Evolutionary conservation across 495 filamentous ascomycete genomes (phyloP).

Genomic region (Bryoglossum gracile): DNA sequence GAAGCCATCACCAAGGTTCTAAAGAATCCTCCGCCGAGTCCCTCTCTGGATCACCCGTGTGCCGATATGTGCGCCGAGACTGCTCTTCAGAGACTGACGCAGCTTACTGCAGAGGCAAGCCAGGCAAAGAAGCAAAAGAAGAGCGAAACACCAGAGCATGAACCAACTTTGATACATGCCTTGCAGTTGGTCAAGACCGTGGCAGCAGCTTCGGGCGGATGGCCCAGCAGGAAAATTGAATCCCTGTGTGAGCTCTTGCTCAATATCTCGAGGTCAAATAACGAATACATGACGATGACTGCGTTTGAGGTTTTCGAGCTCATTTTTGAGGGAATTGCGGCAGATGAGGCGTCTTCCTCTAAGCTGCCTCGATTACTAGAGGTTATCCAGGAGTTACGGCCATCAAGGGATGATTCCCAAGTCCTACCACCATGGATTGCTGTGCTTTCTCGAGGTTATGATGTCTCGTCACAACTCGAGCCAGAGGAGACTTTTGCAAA

Average conservation of each 20-base stretch:
- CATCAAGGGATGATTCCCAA: conserved; percentile 84
- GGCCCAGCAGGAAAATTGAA: conserved; percentile 97
- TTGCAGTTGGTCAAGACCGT: conserved; percentile 86
- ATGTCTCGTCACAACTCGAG: conserved; percentile 80
- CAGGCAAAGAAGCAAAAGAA: conserved; percentile 62
- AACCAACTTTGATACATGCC: conserved; percentile 81
- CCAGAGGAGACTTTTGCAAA: conserved; percentile 84
- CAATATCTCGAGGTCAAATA: conserved; percentile 76
- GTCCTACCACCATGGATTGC: conserved; percentile 94
- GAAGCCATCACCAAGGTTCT: conserved; percentile 81
- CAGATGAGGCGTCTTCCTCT: conserved; percentile 72
- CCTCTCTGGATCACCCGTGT: conserved; percentile 85
- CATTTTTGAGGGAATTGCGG: conserved; percentile 86
- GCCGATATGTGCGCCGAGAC: conserved; percentile 93
- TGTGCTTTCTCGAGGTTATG: conserved; percentile 86
- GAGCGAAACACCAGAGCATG: conserved; percentile 49
- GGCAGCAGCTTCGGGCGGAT: conserved; percentile 77
- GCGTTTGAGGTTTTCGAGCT: conserved; percentile 96
- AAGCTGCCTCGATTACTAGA: conserved; percentile 87
- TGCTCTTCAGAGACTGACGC: conserved; percentile 65
- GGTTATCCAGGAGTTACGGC: conserved; percentile 77
- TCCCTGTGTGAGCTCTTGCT: conserved; percentile 81
- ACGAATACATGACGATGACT: conserved; percentile 90
- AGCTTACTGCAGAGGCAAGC: conserved; percentile 53
- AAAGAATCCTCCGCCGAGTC: conserved; percentile 75